A percentile compares a stretch with the other conserved stretches of the same genome.
phyloP scores from a whole-genome alignment of 164 flowering plant genomes.

The Buxus sempervirens region DNA sequence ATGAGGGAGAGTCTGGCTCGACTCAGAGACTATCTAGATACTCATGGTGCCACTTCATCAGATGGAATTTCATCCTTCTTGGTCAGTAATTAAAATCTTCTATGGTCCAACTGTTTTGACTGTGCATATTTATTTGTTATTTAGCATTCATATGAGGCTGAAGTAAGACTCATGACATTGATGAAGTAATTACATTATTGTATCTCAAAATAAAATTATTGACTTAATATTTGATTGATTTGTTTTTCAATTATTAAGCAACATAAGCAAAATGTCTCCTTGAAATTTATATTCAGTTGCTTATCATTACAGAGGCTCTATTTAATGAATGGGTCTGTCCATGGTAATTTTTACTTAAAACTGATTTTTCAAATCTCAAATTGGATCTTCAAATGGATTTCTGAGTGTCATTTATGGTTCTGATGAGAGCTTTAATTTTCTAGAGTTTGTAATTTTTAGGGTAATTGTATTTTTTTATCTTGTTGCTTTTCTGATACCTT shows the following conservation, averaged over 20 bases:
- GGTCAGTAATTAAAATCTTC: conserved; percentile 39
- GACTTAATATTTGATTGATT: too few species aligned
- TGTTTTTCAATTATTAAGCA: too few species aligned
- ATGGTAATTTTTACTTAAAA: neutral
- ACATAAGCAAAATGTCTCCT: too few species aligned
- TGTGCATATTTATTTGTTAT: too few species aligned
- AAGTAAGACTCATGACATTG: too few species aligned
- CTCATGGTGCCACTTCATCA: conserved; percentile 86
- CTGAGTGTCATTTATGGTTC: neutral
- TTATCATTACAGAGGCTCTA: too few species aligned
- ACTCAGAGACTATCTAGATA: conserved; percentile 95
- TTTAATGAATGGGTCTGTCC: too few species aligned
- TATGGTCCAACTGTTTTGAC: neutral
- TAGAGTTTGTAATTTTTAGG: neutral
- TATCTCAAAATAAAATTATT: too few species aligned
- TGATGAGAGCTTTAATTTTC: neutral
- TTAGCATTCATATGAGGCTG: too few species aligned
- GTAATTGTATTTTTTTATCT: neutral
- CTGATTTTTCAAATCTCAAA: neutral
- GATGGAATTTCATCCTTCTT: conserved; percentile 95
- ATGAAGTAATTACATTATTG: neutral
- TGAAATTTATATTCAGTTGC: too few species aligned
- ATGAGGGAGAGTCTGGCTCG: conserved; percentile 95
- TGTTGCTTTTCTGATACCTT: too few species aligned
- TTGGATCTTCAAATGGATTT: neutral